A percentile compares a stretch with the other conserved stretches of the same genome.
Conservation (phyloP, 2,329 filamentous ascomycete species). For the Cryoendolithus antarcticus region DNA sequence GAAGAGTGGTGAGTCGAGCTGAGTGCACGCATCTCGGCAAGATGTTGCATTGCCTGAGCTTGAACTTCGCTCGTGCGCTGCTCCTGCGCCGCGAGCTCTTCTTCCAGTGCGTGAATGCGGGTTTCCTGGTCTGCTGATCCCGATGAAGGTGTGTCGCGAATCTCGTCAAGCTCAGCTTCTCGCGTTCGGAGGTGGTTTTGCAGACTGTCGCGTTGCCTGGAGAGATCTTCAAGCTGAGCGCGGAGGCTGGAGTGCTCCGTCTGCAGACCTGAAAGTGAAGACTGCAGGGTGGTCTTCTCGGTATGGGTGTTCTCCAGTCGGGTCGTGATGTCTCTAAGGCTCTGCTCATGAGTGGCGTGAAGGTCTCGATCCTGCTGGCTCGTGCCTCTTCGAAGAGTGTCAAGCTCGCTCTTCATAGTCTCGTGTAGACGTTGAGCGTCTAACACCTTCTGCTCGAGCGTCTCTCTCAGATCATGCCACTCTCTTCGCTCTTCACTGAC, state of each 20-base stretch:
- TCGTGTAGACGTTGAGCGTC: constrained; percentile 55
- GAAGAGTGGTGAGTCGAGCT: constrained; percentile 68
- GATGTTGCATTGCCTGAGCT: constrained; percentile 66
- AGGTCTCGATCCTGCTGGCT: constrained; percentile 11
- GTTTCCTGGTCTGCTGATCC: constrained; percentile 40
- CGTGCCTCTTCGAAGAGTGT: constrained; percentile 47
- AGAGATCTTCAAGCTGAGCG: constrained; percentile 7
- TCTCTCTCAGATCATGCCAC: constrained; percentile 44
- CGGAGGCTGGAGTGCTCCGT: constrained; percentile 4
- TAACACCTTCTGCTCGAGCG: constrained; percentile 39
- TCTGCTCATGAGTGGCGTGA: constrained; percentile 13
- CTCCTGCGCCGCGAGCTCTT: constrained; percentile 64
- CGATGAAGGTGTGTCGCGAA: constrained; percentile 5
- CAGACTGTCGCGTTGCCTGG: constrained; percentile 2
- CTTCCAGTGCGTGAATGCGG: constrained; percentile 44
- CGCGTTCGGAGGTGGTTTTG: constrained; percentile 1
- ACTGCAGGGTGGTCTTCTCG: too few relatives aligned
- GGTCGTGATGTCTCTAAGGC: constrained; percentile 11
- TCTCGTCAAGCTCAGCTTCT: constrained; percentile 28
- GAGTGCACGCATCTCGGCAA: constrained; percentile 79
- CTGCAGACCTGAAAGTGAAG: constrained; percentile 1
- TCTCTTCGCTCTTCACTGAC: constrained; percentile 13
- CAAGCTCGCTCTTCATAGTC: constrained; percentile 67
- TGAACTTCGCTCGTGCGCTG: constrained; percentile 77
- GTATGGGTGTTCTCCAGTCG: constrained; percentile 7